Conservation (phyloP, 495 filamentous ascomycete species). For the Cercophora sp. region DNA sequence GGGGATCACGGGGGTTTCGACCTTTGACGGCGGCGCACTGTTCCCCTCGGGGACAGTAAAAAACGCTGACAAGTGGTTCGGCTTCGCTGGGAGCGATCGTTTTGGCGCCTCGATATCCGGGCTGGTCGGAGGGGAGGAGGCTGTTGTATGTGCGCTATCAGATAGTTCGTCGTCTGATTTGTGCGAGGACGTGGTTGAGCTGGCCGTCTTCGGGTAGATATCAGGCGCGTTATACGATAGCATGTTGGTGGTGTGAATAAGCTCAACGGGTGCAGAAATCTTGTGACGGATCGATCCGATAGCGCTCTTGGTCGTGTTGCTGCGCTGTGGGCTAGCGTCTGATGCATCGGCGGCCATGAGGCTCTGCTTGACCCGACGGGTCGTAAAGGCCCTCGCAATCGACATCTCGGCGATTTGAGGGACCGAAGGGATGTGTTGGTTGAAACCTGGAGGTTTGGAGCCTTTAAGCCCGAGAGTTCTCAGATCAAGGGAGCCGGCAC, state of each 20-base stretch:
- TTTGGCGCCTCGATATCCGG: conserved; percentile 68
- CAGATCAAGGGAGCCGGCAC: too few species aligned
- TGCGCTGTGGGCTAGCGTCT: conserved; percentile 37
- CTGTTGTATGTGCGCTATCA: conserved; percentile 55
- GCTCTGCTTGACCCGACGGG: conserved; percentile 45
- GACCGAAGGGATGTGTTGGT: too few species aligned
- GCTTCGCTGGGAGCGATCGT: conserved; percentile 65
- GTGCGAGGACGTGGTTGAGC: conserved; percentile 54
- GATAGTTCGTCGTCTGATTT: conserved; percentile 54
- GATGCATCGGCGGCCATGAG: conserved; percentile 25
- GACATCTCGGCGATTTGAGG: conserved; percentile 43
- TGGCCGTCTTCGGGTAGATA: conserved; percentile 53
- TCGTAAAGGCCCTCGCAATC: conserved; percentile 66
- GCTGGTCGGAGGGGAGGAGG: conserved; percentile 60
- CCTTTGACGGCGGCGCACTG: conserved; percentile 23
- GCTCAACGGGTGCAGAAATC: conserved; percentile 82
- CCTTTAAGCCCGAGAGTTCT: too few species aligned
- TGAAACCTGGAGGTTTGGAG: too few species aligned
- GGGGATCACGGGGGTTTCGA: conserved; percentile 62
- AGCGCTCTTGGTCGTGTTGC: conserved; percentile 41
- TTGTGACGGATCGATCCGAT: conserved; percentile 48
- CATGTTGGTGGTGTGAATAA: conserved; percentile 94
- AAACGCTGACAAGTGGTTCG: conserved; percentile 77
- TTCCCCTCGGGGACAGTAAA: conserved; percentile 57
- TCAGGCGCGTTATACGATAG: conserved; percentile 90